phyloP scores from a whole-genome alignment of 2,329 filamentous ascomycete species.

The Colletotrichum spinosum region DNA sequence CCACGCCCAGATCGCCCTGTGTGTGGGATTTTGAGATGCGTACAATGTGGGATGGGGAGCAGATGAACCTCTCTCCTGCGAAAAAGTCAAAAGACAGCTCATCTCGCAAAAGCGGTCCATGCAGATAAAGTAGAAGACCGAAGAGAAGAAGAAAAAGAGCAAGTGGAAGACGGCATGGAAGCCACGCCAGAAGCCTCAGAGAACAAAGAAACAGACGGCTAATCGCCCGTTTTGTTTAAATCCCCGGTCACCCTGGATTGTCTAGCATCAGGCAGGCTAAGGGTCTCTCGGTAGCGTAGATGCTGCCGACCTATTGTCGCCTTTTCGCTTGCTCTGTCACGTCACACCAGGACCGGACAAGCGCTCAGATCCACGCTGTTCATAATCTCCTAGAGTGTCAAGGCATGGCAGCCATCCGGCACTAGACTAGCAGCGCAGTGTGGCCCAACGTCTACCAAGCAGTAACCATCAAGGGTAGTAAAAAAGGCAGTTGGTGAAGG shows the following conservation, averaged over 20 bases:
- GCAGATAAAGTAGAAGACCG: neutral
- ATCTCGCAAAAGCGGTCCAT: neutral
- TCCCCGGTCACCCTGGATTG: neutral
- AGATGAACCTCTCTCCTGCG: constrained; percentile 23
- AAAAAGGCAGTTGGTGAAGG: too few relatives aligned
- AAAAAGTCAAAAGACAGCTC: neutral
- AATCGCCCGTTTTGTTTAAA: constrained; percentile 18
- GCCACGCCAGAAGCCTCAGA: constrained; percentile 20
- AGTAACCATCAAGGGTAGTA: too few relatives aligned
- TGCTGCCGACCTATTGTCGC: neutral
- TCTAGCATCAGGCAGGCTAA: too few relatives aligned
- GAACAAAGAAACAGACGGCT: constrained; percentile 33
- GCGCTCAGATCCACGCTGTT: too few relatives aligned
- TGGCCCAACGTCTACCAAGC: too few relatives aligned
- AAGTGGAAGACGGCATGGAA: constrained; percentile 26
- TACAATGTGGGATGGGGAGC: constrained; percentile 16
- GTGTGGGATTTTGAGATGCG: constrained; percentile 4
- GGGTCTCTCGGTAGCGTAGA: too few relatives aligned
- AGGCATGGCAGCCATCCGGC: too few relatives aligned
- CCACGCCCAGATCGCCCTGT: constrained; percentile 2
- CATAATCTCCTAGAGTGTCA: too few relatives aligned
- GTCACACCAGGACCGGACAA: too few relatives aligned
- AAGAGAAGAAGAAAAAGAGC: constrained; percentile 1
- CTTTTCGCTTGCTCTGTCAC: neutral
- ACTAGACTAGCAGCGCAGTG: too few relatives aligned